Base-by-base conservation (phyloP, 352 stramenopile genomes). In the Phytopythium ostracodes region DNA sequence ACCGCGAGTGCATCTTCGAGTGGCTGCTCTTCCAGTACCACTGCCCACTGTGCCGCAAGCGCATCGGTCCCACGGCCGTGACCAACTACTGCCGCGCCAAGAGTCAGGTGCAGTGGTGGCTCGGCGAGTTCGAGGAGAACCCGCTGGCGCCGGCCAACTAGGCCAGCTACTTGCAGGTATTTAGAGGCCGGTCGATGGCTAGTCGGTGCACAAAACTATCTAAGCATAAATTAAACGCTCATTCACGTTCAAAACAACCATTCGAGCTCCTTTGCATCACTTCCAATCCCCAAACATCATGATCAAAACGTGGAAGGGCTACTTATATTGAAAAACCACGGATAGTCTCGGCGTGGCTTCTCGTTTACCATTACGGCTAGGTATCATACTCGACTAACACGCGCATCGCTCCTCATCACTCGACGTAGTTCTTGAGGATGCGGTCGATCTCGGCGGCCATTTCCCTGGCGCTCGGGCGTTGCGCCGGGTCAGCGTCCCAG, bases 21-120 rank as follows among this genome's bases (percentile, higher is more conserved):
- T 92, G 83, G 83, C 68, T 92, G 12, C 55, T 87, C 38, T 86
- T 89, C 63, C 67, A 91, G 62, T 85, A 79, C 63, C 77, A 89
- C 43, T 92, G 83, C 50, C 83, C 83, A 12, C 60, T 90, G 40
- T 92, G 83, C 63, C 73, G 83, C 58, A 71, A 66, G 29, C 81
- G 70, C 20, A 71, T 89, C 29, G 77, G 79, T 18, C 72, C 75
- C 8, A 60, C 72, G 24, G 79, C 77, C 15, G 72, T 85, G 63
- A 88, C 71, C 24, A 89, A 84, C 58, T 88, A 77, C 58, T 91
- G 77, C 59, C 65, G 76, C 17, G 71, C 73, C 17, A 88, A 85
- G 64, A 60, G 75, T 27, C 67, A 80, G 42, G 71, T 80, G 52
- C 79, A 87, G 64, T 91, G 81, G 81, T 91, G 81, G 81, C 67